phyloP scores from a whole-genome alignment of 495 filamentous ascomycete genomes.

The Pyrenopolyporus hunteri region DNA sequence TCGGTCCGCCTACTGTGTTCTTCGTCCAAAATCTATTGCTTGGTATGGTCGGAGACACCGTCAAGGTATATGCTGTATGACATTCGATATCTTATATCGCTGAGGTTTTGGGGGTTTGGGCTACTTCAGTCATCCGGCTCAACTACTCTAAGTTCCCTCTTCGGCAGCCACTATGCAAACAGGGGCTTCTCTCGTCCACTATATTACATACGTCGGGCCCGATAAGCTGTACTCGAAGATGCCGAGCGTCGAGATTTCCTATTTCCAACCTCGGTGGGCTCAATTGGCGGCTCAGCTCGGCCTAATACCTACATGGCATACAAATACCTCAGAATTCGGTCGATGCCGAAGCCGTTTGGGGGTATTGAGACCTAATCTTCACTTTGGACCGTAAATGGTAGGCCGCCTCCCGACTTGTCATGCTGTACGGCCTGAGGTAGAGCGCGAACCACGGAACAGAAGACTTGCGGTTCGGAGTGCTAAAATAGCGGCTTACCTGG shows the following conservation, averaged over 20 bases:
- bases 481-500: slow-evolving; percentile 18
- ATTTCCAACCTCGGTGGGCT: slow-evolving; percentile 21
- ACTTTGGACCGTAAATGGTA: slow-evolving; percentile 1
- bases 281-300: slow-evolving; percentile 27
- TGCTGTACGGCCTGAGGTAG: slow-evolving; percentile 17
- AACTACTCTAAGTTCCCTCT: slow-evolving; percentile 1
- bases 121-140: neutral
- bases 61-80: slow-evolving; percentile 13
- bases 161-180: slow-evolving; percentile 32
- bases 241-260: slow-evolving; percentile 9
- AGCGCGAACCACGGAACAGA: slow-evolving; percentile 19
- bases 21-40: neutral
- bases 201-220: slow-evolving; percentile 6
- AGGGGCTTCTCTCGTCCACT: slow-evolving; percentile 1
- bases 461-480: slow-evolving; percentile 14
- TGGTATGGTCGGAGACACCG: slow-evolving; percentile 1
- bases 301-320: too few relatives aligned
- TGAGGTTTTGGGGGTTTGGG: slow-evolving; percentile 4
- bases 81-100: neutral
- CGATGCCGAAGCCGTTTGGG: slow-evolving; percentile 21
- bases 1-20: slow-evolving; percentile 11
- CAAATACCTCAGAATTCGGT: slow-evolving; percentile 6
- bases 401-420: slow-evolving; percentile 7
- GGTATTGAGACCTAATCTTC: slow-evolving; percentile 12
- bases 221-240: slow-evolving; percentile 12